phyloP scores from a whole-genome alignment of 345 rosid species.

The Syzygium oleosum region DNA sequence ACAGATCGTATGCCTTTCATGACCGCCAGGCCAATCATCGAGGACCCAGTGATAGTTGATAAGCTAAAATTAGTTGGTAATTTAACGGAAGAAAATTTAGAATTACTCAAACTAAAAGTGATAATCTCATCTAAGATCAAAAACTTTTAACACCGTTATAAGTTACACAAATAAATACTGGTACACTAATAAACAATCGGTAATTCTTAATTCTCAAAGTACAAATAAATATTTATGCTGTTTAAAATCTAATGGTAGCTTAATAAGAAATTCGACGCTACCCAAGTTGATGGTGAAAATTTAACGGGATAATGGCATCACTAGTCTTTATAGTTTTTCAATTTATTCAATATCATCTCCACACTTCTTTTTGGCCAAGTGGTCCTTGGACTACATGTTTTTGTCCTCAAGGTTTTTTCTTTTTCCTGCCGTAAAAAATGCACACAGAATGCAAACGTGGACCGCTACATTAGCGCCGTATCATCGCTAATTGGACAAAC shows the following conservation, averaged over 20 bases:
- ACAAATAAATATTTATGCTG: background rate
- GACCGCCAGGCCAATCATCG: background rate
- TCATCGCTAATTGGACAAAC: background rate
- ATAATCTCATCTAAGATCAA: background rate
- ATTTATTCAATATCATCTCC: background rate
- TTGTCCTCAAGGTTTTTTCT: background rate
- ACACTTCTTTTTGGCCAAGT: background rate
- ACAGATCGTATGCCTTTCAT: no score
- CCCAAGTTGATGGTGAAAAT: background rate
- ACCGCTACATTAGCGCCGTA: accelerated
- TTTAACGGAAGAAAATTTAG: background rate
- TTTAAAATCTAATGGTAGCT: background rate
- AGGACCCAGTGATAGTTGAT: background rate
- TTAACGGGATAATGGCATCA: background rate
- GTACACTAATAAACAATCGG: background rate
- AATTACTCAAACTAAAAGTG: background rate
- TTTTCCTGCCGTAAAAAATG: accelerated
- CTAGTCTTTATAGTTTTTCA: background rate
- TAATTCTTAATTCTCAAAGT: background rate
- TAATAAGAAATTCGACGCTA: background rate
- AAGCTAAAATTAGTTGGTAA: background rate
- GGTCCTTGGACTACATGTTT: background rate
- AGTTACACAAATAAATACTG: background rate
- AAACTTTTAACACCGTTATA: background rate
- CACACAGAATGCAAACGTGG: accelerated